Conservation (phyloP, 352 stramenopile genomes). For the Halophytophthora polymorphica region DNA sequence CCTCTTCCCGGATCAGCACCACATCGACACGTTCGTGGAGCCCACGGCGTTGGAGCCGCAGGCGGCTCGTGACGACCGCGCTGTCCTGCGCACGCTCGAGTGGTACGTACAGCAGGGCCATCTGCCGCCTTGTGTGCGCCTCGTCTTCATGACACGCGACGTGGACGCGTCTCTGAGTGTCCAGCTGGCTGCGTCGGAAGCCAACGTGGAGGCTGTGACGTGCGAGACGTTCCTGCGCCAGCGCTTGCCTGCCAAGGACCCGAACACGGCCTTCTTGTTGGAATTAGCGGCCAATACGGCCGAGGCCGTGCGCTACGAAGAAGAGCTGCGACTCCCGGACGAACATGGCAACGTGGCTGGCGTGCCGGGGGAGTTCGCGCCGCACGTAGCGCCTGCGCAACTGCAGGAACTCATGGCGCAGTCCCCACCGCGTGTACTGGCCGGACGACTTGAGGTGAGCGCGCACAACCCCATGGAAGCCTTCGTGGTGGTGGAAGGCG, state of each 20-base stretch:
- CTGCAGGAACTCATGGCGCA: conserved; percentile 32
- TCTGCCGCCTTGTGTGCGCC: conserved; percentile 24
- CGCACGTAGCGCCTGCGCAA: conserved; percentile 38
- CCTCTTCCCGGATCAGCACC: conserved; percentile 73
- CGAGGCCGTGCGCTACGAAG: conserved; percentile 49
- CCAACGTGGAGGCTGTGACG: conserved; percentile 47
- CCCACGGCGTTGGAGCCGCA: conserved; percentile 38
- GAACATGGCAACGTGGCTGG: conserved; percentile 21
- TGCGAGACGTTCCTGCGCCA: conserved; percentile 51
- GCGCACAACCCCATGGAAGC: conserved; percentile 70
- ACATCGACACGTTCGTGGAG: conserved; percentile 53
- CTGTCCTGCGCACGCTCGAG: conserved; percentile 52
- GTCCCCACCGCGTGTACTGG: conserved; percentile 24
- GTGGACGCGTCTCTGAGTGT: conserved; percentile 37
- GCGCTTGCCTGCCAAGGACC: conserved; percentile 28
- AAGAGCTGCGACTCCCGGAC: conserved; percentile 26
- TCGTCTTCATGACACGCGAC: conserved; percentile 64
- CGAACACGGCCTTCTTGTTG: conserved; percentile 36
- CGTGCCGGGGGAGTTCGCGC: conserved; percentile 43
- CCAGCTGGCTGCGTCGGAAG: conserved; percentile 28
- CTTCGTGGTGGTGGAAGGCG: conserved; percentile 55
- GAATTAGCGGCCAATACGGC: conserved; percentile 63
- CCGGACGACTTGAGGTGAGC: conserved; percentile 68
- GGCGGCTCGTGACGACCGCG: conserved; percentile 32
- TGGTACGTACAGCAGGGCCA: conserved; percentile 58